Conservation (phyloP, 495 filamentous ascomycete genomes). For the Trichoderma reesei region DNA sequence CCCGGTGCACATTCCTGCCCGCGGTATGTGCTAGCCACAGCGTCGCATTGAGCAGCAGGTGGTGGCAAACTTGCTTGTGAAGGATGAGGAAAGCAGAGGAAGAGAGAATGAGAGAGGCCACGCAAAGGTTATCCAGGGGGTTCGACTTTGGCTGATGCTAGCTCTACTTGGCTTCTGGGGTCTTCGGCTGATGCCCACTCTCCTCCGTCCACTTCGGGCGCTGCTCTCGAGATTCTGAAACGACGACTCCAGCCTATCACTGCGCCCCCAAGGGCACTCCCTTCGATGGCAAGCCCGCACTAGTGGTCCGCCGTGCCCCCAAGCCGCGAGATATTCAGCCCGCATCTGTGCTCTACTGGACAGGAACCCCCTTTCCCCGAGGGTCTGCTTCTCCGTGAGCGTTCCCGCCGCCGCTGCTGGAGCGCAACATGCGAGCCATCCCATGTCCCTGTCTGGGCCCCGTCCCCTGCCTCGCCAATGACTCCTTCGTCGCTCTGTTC, state of each 20-base stretch:
- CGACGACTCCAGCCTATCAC: slow-evolving; percentile 3
- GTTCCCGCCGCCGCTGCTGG: neutral
- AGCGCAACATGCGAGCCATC: neutral
- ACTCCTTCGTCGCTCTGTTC: neutral
- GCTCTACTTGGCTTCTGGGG: slow-evolving; percentile 3
- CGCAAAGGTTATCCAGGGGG: neutral
- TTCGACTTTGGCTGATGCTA: neutral
- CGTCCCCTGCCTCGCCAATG: slow-evolving; percentile 6
- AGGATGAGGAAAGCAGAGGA: neutral
- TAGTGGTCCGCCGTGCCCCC: slow-evolving; percentile 7
- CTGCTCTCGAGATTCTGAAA: neutral
- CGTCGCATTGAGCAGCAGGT: neutral
- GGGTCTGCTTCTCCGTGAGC: neutral
- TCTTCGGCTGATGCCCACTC: slow-evolving; percentile 1
- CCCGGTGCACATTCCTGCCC: neutral
- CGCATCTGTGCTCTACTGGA: slow-evolving; percentile 7
- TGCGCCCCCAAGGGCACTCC: slow-evolving; percentile 1
- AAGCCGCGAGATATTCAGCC: neutral
- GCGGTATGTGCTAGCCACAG: neutral
- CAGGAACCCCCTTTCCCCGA: neutral
- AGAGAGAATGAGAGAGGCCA: neutral
- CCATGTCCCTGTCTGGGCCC: neutral
- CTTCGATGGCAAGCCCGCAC: neutral
- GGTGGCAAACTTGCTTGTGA: neutral
- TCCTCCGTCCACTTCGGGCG: neutral